Evolutionary conservation across 208 protist genomes (phyloP).

Genomic region (Crithidia expoeki): DNA sequence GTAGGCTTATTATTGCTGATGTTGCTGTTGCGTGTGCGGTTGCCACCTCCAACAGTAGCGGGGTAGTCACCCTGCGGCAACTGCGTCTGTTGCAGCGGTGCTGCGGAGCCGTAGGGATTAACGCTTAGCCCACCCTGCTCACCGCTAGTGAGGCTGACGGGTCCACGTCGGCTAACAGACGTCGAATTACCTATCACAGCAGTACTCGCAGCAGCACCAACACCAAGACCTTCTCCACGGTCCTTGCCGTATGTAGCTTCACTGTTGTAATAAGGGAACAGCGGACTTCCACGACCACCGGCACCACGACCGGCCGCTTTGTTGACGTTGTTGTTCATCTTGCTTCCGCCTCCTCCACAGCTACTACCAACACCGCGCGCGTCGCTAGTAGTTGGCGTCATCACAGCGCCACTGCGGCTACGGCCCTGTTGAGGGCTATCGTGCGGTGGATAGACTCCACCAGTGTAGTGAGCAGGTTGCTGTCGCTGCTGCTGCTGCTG

Average conservation of each 20-base stretch:
- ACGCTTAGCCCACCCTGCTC: not conserved
- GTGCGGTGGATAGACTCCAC: not conserved
- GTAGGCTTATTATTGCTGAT: not conserved
- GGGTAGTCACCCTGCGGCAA: constrained; percentile 2
- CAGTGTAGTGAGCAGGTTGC: not conserved
- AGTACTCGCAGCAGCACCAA: not conserved
- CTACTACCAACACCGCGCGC: not conserved
- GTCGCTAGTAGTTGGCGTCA: not conserved
- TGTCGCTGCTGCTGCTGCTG: constrained; percentile 7
- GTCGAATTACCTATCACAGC: not conserved
- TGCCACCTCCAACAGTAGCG: not conserved
- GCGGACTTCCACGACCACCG: not conserved
- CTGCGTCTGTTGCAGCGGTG: not conserved
- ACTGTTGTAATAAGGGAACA: constrained; percentile 10
- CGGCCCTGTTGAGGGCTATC: constrained; percentile 11
- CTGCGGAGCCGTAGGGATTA: no score
- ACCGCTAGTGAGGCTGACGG: not conserved
- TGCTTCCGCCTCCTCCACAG: constrained; percentile 2
- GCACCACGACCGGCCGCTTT: not conserved
- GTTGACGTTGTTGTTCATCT: not conserved
- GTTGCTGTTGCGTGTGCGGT: not conserved
- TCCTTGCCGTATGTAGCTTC: not conserved
- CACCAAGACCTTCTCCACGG: not conserved
- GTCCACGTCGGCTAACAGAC: not conserved
- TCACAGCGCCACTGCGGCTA: constrained; percentile 2